Base-by-base conservation (phyloP, 2,329 filamentous ascomycete genomes). In the Fusarium compactum region DNA sequence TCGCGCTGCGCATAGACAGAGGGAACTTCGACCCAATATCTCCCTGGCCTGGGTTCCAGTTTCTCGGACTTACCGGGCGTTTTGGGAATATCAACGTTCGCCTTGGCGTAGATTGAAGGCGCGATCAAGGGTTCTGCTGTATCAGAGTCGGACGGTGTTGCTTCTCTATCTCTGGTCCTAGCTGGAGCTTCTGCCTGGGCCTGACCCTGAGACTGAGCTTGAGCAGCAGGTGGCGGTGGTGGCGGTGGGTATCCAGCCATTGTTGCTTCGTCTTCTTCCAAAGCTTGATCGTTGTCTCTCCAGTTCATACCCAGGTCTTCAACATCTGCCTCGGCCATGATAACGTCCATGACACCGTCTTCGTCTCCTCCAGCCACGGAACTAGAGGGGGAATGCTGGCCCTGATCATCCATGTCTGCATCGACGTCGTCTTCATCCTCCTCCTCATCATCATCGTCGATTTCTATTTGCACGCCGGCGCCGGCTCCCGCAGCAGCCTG, bases 21-120 rank as follows among this genome's bases (percentile, higher is more conserved):
- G 9, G 95, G 94, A 38, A 91, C 94, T 74, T 94, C 91, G 38
- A 96, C 85, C 95, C 95, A 98, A 80, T 98, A 95, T 56, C 88
- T 86, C 15, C 93, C 90, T 14, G 93, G 91, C 57, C 86, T 87
- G n/a, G 88, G 86, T 14, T 87, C 85, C 47, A 79, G 72, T 57
- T 77, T 80, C 60, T 80, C 78, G 54, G 81, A 79, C 71, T 85
- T 86, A 24, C 88, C 88, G 2, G 94, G 95, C 0, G 96, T 98
- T 77, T 91, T 92, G 8, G 96, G 96, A 25, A 98, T 91, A 14
- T 91, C 88, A 32, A 92, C 80, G 64, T 90, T 90, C 6, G 87
- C 86, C 76, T 91, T 92, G 24, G 87, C 84, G 74, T 89, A 90
- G 15, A 89, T 84, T 1, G 83, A 85, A 5, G 89, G 84, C 6